phyloP scores from a whole-genome alignment of 2,329 filamentous ascomycete species.

The Exophiala aquamarina region DNA sequence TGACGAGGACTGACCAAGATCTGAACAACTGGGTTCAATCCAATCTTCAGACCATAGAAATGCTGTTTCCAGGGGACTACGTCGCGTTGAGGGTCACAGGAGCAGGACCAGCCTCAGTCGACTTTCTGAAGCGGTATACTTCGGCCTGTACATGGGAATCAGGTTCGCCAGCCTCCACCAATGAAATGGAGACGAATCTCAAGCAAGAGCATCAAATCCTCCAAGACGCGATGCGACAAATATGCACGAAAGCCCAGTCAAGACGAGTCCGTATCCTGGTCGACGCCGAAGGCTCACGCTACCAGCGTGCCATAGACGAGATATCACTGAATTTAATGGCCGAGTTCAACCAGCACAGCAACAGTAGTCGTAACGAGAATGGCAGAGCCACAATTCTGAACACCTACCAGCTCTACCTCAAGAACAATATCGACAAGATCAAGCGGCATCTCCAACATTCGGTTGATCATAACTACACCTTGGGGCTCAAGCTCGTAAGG shows the following conservation, averaged over 20 bases:
- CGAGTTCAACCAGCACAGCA: slow-evolving; percentile 50
- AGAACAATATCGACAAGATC: slow-evolving; percentile 47
- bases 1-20: slow-evolving; percentile 32
- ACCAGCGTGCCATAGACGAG: slow-evolving; percentile 52
- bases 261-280: slow-evolving; percentile 49
- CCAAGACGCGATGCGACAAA: slow-evolving; percentile 41
- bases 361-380: slow-evolving; percentile 26
- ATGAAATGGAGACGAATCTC: not conserved
- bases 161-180: slow-evolving; percentile 41
- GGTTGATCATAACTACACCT: slow-evolving; percentile 46
- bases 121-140: no score
- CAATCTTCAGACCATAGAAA: slow-evolving; percentile 53
- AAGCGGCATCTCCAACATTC: slow-evolving; percentile 46
- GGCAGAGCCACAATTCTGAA: slow-evolving; percentile 43
- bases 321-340: slow-evolving; percentile 56
- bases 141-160: no score
- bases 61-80: slow-evolving; percentile 53
- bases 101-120: no score
- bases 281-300: slow-evolving; percentile 54
- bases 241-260: slow-evolving; percentile 43
- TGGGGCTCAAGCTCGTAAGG: slow-evolving; percentile 54
- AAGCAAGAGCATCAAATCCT: slow-evolving; percentile 39
- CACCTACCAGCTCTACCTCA: slow-evolving; percentile 55
- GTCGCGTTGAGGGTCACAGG: slow-evolving; percentile 31
- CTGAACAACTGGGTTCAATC: slow-evolving; percentile 52